A percentile compares a stretch with the other conserved stretches of the same genome.
These are phyloP conservation scores for Chaetothyriales sp. DNA, from an alignment of 2,329 filamentous ascomycete genomes.

Conservation along the genomic window DNA sequence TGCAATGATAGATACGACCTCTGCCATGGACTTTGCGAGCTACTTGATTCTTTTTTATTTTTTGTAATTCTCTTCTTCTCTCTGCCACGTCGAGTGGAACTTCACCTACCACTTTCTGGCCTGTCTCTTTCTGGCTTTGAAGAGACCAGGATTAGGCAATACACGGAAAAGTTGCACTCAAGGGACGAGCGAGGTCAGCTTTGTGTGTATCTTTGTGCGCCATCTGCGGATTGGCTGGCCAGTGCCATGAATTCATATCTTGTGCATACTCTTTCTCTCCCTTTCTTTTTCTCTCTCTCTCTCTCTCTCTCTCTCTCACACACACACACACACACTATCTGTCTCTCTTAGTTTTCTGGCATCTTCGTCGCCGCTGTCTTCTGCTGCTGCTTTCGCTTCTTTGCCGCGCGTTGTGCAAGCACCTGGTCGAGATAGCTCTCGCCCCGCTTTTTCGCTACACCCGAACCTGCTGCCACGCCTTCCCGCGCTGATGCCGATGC, in stretches of 20 bases:
- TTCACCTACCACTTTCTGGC: background rate
- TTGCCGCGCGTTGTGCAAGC: constrained; percentile 15
- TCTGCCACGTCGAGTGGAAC: background rate
- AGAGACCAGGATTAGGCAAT: background rate
- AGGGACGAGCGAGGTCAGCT: background rate
- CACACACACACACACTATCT: too few species aligned
- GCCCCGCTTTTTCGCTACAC: constrained; percentile 8
- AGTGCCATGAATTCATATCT: background rate
- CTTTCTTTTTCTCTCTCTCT: too few species aligned
- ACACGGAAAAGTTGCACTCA: background rate
- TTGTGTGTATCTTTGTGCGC: background rate
- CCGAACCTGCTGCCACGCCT: background rate
- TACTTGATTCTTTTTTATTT: background rate
- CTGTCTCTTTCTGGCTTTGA: background rate
- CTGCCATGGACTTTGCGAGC: background rate
- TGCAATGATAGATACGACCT: constrained; percentile 26
- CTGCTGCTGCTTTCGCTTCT: constrained; percentile 16
- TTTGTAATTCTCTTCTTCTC: background rate
- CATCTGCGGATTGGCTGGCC: background rate
- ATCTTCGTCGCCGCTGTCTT: constrained; percentile 1
- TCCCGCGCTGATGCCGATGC: background rate
- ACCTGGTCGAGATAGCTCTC: constrained; percentile 16
- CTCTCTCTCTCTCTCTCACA: too few species aligned
- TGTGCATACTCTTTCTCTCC: background rate
- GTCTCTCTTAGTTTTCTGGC: background rate